phyloP scores from a whole-genome alignment of 139 green algal species.

The Marvania coccoides region DNA sequence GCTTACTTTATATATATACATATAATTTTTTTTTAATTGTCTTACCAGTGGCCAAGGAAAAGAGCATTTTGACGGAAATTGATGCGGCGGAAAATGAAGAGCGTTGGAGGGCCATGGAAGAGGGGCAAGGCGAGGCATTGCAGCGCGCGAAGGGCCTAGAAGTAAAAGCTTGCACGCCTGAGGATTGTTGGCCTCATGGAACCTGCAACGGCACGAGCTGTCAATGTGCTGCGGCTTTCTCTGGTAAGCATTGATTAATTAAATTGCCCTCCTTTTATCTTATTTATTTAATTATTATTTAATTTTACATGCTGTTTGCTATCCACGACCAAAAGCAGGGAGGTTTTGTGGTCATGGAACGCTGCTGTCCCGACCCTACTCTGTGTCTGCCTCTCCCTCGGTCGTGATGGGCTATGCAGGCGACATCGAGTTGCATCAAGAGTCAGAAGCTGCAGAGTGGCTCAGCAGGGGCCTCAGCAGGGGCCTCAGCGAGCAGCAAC shows the following conservation, averaged over 20 bases:
- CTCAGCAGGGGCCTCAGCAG: no score
- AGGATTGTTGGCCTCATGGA: neutral
- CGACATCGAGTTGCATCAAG: neutral
- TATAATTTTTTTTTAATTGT: neutral
- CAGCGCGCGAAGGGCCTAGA: no score
- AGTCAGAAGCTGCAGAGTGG: no score
- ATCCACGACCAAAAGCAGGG: neutral
- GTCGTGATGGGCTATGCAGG: neutral
- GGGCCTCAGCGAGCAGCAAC: no score
- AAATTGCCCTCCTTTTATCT: neutral
- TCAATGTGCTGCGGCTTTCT: neutral
- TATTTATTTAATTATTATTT: neutral
- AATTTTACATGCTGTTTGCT: no score
- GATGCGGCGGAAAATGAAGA: neutral
- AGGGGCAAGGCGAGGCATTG: no score
- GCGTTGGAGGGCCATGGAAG: no score
- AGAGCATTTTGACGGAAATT: slow-evolving; percentile 5
- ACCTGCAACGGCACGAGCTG: neutral
- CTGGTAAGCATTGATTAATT: neutral
- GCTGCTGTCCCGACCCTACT: neutral
- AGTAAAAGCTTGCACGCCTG: no score
- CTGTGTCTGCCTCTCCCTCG: neutral
- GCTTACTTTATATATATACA: neutral
- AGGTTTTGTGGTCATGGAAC: neutral
- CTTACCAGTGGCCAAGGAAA: neutral